Evolutionary conservation across 2,329 filamentous ascomycete species (phyloP).

Genomic region (Trichophyton benhamiae): DNA sequence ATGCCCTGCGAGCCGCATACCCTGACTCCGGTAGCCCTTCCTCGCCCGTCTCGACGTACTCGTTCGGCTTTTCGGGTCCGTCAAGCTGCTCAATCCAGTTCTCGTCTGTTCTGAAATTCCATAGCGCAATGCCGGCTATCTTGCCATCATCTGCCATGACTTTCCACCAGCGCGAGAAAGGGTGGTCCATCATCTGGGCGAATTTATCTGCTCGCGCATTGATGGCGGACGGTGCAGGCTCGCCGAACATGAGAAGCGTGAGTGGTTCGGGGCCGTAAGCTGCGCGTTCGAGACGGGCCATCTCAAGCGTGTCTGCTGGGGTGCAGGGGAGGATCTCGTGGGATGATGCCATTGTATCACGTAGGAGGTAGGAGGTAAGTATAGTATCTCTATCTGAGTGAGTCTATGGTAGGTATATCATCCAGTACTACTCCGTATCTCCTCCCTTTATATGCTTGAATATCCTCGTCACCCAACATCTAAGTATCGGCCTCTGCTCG

Average conservation of each 20-base stretch:
- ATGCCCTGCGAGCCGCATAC: constrained; percentile 10
- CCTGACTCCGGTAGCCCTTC: constrained; percentile 8
- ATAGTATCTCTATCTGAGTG: not conserved
- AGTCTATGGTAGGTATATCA: too few species aligned
- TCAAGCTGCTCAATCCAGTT: constrained; percentile 3
- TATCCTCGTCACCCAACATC: too few species aligned
- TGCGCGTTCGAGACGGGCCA: constrained; percentile 32
- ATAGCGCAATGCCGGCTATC: constrained; percentile 12
- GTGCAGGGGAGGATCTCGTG: constrained; percentile 10
- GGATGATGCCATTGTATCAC: not conserved
- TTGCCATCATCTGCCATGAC: constrained; percentile 12
- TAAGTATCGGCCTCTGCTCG: not conserved
- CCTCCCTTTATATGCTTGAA: not conserved
- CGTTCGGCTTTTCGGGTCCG: constrained; percentile 8
- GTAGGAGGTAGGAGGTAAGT: not conserved
- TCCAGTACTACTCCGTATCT: not conserved
- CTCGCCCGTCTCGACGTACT: constrained; percentile 9
- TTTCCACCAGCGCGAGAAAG: constrained; percentile 2
- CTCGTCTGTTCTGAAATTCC: constrained; percentile 13
- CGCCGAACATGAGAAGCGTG: constrained; percentile 6
- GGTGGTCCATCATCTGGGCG: constrained; percentile 3
- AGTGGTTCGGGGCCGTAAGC: constrained; percentile 11
- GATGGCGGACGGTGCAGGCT: not conserved
- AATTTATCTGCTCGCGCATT: constrained; percentile 3
- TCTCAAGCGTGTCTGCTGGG: constrained; percentile 9